These are phyloP conservation scores for Cystobasidium pallidum DNA, from an alignment of 1,284 basidiomycete species.

Conservation along the genomic window DNA sequence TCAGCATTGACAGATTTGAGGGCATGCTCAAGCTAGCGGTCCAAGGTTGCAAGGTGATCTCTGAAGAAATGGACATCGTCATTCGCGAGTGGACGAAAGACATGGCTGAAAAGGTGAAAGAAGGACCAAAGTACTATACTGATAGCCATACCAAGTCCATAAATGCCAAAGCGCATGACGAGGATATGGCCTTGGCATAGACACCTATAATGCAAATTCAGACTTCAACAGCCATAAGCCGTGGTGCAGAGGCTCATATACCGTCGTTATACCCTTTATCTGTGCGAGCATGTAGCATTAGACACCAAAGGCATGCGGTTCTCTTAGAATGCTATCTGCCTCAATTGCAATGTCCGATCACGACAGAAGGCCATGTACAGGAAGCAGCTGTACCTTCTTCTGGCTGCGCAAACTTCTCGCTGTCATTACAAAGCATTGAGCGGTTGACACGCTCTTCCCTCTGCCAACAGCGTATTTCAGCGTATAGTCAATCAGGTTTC, in stretches of 20 bases:
- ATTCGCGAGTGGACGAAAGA: slow-evolving; percentile 33
- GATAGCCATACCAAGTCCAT: background rate
- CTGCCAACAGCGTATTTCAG: too few relatives aligned
- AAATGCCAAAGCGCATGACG: background rate
- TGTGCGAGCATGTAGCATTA: background rate
- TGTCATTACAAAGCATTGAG: too few relatives aligned
- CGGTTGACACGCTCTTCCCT: too few relatives aligned
- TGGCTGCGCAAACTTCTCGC: too few relatives aligned
- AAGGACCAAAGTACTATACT: slow-evolving; percentile 18
- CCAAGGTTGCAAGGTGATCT: slow-evolving; percentile 44
- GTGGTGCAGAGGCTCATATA: background rate
- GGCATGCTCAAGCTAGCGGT: slow-evolving; percentile 64
- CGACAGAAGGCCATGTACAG: too few relatives aligned
- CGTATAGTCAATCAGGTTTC: background rate
- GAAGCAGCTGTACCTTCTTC: too few relatives aligned
- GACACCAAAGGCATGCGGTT: too few relatives aligned
- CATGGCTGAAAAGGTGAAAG: slow-evolving; percentile 27
- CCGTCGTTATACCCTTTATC: slow-evolving; percentile 3
- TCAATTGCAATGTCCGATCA: background rate
- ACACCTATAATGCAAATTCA: background rate
- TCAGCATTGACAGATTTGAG: slow-evolving; percentile 89
- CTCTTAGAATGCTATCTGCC: too few relatives aligned
- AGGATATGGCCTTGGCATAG: slow-evolving; percentile 9
- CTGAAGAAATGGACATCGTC: slow-evolving; percentile 43
- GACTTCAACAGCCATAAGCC: background rate